Evolutionary conservation across 768 basidiomycete genomes (phyloP), one percentile per base, ranked within the genome.

Genomic region (Podaxis pistillaris): DNA sequence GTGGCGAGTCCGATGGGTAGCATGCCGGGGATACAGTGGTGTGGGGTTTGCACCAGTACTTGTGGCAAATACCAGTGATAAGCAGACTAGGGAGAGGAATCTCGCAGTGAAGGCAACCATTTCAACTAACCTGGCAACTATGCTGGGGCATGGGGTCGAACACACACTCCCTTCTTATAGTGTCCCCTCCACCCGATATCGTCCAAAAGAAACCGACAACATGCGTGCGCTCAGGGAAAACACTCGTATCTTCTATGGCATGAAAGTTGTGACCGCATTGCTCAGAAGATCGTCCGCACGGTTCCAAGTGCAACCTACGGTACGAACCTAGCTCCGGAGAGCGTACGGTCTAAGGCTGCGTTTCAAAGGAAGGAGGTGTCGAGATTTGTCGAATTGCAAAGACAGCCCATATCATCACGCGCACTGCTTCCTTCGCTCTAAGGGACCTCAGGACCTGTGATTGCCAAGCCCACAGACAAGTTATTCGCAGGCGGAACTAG

Each of bases 1-100:
- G 15, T 50, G 52, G n/a, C 67, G 57, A 11, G 50, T 49, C 13
- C 67, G 50, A 44, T 66, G 67, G 1, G 66, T 68, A 13, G 65
- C 49, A 55, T 67, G 65, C 13, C 19, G 19, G 17, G 8, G 12
- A 17, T 17, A 49, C n/a, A 17, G 4, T 4, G 19, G 46, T 0
- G 46, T 9, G 46, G 46, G 46, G n/a, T 41, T 41, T n/a, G 40
- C 40, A 1, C 40, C 17, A 12, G 40, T n/a, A 41, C 40, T 41
- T 0, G 40, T 41, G 17, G 40, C 40, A 41, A 41, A 41, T n/a
- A 41, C 12, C 12, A 41, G 4, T 12, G 46, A 49, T n/a, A 49
- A 22, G 22, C n/a, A 49, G 8, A 50, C 22, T 11, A 12, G 0
- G 47, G 47, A 50, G 1, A 50, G 13, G 22, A 22, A 22, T 26